phyloP scores from a whole-genome alignment of 148 eudicot species.

The Gaultheria prostrata region DNA sequence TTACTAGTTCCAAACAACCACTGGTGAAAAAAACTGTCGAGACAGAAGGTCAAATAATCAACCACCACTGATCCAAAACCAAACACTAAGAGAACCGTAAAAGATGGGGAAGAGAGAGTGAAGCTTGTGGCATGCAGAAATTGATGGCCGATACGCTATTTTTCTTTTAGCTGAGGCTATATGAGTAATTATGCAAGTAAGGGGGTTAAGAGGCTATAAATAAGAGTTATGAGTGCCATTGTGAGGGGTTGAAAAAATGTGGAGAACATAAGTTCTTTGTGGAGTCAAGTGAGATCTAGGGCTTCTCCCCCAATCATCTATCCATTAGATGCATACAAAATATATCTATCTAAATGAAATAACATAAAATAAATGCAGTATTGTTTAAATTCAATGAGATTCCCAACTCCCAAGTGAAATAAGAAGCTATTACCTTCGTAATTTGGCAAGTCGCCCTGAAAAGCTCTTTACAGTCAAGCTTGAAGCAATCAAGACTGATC shows the following conservation, averaged over 20 bases:
- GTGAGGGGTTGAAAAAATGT: too few species aligned
- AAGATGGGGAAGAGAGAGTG: neutral
- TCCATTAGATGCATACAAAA: neutral
- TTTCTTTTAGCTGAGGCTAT: too few species aligned
- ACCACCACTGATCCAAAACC: neutral
- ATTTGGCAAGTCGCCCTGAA: neutral
- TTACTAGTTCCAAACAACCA: neutral
- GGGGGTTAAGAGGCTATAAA: too few species aligned
- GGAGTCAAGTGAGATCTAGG: neutral
- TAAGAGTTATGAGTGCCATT: too few species aligned
- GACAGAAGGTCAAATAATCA: neutral
- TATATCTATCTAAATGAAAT: neutral
- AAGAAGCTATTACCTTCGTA: neutral
- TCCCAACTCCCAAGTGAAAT: too few species aligned
- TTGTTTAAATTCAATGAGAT: neutral
- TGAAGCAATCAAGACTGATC: neutral
- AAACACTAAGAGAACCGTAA: neutral
- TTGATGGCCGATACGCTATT: neutral
- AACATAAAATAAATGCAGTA: neutral
- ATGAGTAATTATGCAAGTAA: too few species aligned
- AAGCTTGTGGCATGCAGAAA: neutral
- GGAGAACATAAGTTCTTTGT: too few species aligned
- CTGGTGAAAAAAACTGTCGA: too few species aligned
- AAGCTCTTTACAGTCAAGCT: constrained; percentile 9
- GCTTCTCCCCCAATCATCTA: neutral